These are phyloP conservation scores for Sphagnum magellanicum DNA, from an alignment of 228 moss, liverwort and hornwort species.

Conservation along the genomic window DNA sequence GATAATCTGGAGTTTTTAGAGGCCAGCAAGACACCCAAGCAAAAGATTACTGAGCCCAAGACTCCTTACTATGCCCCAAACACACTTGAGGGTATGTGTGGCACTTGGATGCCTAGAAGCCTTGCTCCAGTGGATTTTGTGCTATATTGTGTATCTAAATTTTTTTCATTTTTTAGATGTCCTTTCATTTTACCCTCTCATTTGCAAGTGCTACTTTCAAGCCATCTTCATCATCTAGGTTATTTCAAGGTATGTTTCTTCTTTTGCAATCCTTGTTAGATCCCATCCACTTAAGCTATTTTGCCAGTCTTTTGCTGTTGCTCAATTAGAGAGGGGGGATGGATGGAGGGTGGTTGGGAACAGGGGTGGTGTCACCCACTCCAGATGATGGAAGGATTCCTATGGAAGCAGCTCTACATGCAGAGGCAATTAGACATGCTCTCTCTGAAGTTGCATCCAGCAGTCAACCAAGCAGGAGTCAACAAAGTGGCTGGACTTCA, in stretches of 20 bases:
- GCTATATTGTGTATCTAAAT: too few relatives aligned
- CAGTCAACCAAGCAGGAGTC: constrained; percentile 60
- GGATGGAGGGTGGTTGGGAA: neutral
- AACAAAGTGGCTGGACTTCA: constrained; percentile 58
- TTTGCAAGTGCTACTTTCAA: too few relatives aligned
- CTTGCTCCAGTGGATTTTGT: too few relatives aligned
- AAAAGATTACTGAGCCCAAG: constrained; percentile 98
- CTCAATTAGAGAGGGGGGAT: too few relatives aligned
- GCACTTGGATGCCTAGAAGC: too few relatives aligned
- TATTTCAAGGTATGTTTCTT: too few relatives aligned
- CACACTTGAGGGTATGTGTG: constrained; percentile 47
- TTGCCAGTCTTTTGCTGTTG: too few relatives aligned
- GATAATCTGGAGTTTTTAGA: constrained; percentile 90
- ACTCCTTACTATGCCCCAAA: constrained; percentile 90
- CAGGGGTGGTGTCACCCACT: constrained; percentile 78
- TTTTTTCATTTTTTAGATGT: too few relatives aligned
- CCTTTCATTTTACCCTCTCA: too few relatives aligned
- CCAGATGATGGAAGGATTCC: constrained; percentile 44
- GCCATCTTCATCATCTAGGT: too few relatives aligned
- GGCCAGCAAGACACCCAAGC: constrained; percentile 89
- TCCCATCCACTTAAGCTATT: too few relatives aligned
- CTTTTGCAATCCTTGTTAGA: too few relatives aligned
- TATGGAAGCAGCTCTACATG: constrained; percentile 74
- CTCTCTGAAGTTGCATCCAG: constrained; percentile 71
- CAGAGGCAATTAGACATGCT: constrained; percentile 74